Evolutionary conservation across 495 filamentous ascomycete genomes (phyloP), one percentile per base, ranked within the genome.

Genomic region (Amniculicola lignicola): DNA sequence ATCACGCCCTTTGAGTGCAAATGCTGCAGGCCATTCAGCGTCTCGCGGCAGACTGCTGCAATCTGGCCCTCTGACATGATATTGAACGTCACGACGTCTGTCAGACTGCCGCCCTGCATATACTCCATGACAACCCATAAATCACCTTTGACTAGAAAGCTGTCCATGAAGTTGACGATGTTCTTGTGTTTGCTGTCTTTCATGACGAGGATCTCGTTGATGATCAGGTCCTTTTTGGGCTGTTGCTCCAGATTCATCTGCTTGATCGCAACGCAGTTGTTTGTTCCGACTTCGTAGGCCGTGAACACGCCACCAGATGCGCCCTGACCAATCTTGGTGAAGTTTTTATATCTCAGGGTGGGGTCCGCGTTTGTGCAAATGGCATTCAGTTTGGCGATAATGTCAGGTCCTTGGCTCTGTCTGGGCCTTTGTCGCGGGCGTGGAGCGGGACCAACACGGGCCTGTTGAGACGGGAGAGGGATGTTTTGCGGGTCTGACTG

Each of bases 91-190:
- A 98, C 93, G 22, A 98, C 93, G 72, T 98, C 93, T 1, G 93
- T 98, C 69, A 98, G 73, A 74, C 90, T 95, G 28, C 93, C 93
- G 40, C 93, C 93, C 68, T 98, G 93, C 93, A 98, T 98, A 62
- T 90, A 98, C 69, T 98, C 93, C 93, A 98, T 98, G 23, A 97
- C 90, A 11, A 98, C 93, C 93, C 93, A 98, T 35, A 98, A 72
- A 68, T 98, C 93, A 16, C 92, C 83, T 3, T 81, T 79, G 31
- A 90, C 85, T 18, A 98, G 76, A 69, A 87, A 97, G 68, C 90
- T 95, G 75, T 96, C 93, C 73, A 96, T 87, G 72, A 96, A 98
- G 68, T 98, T 98, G 69, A 98, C 93, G 68, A 98, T 95, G 67
- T 98, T 98, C 69, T 87, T 90, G 70, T 98, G 93, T 46, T 88